Evolutionary conservation across 2,329 filamentous ascomycete genomes (phyloP).

Genomic region (Aspergillus glaucus): DNA sequence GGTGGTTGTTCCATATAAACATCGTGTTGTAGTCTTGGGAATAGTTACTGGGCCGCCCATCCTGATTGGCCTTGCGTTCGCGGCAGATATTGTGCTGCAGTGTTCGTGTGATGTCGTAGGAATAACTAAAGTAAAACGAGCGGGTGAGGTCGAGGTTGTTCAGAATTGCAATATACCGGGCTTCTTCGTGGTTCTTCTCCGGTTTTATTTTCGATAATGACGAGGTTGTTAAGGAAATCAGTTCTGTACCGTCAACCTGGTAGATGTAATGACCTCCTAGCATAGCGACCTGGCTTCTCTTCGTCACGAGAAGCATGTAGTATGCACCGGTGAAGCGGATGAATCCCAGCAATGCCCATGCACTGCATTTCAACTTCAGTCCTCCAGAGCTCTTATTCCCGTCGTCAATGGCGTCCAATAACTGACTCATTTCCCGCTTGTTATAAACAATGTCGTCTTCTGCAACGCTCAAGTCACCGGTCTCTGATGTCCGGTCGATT

Average conservation of each 20-base stretch:
- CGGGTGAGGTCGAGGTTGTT: conserved; percentile 84
- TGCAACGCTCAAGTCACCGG: conserved; percentile 71
- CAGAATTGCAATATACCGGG: conserved; percentile 79
- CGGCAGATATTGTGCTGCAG: conserved; percentile 85
- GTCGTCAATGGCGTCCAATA: conserved; percentile 91
- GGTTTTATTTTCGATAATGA: conserved; percentile 60
- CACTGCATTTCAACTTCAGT: conserved; percentile 79
- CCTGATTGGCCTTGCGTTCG: conserved; percentile 65
- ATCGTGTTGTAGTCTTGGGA: conserved; percentile 86
- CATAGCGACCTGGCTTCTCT: conserved; percentile 92
- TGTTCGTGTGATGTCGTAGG: conserved; percentile 89
- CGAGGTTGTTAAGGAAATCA: conserved; percentile 76
- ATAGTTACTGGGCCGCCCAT: conserved; percentile 55
- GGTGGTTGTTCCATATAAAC: conserved; percentile 96
- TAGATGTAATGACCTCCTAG: conserved; percentile 94
- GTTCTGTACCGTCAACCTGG: conserved; percentile 86
- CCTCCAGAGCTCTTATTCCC: conserved; percentile 88
- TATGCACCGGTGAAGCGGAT: conserved; percentile 93
- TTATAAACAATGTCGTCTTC: conserved; percentile 96
- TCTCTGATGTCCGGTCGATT: conserved; percentile 81
- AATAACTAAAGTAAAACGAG: conserved; percentile 98
- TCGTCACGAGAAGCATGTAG: conserved; percentile 96
- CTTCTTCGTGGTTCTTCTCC: conserved; percentile 84
- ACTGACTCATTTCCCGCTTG: conserved; percentile 82
- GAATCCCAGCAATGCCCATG: conserved; percentile 91